phyloP scores from a whole-genome alignment of 148 eudicot genomes.

The Beta vulgaris region DNA sequence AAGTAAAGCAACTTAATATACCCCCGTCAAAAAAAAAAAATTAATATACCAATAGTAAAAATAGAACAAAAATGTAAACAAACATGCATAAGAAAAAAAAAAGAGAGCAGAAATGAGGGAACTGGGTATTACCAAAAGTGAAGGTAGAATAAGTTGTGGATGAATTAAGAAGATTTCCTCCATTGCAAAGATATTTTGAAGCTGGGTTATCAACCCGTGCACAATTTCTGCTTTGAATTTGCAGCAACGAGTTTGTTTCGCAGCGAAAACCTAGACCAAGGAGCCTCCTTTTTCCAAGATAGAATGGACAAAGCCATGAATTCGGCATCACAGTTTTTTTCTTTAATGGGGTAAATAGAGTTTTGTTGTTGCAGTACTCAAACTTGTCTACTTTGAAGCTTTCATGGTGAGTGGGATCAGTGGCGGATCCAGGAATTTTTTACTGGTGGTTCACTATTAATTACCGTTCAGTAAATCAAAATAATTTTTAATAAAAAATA shows the following conservation, averaged over 20 bases:
- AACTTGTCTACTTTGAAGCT: too few species aligned
- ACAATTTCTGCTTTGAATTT: background rate
- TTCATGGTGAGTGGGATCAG: too few species aligned
- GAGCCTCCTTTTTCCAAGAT: conserved; percentile 20
- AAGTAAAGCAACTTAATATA: too few species aligned
- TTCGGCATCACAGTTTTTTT: conserved; percentile 29
- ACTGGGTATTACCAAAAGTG: conserved; percentile 17
- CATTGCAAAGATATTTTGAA: conserved; percentile 10
- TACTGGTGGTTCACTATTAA: too few species aligned
- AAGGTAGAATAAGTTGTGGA: background rate
- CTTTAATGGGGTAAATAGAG: too few species aligned
- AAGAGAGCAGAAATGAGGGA: background rate
- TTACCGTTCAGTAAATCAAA: too few species aligned
- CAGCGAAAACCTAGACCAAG: conserved; percentile 1
- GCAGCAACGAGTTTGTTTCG: conserved; percentile 1
- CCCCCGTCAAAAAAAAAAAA: too few species aligned
- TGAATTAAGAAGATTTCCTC: conserved; percentile 1
- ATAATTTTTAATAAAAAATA: too few species aligned
- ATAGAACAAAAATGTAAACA: background rate
- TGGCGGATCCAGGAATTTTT: too few species aligned
- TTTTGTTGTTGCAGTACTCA: background rate
- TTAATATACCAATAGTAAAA: background rate
- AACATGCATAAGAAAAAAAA: background rate
- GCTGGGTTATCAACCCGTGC: background rate
- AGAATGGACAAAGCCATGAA: conserved; percentile 25